phyloP scores from a whole-genome alignment of 73 alveolate species.

The Uronychia setigera region DNA sequence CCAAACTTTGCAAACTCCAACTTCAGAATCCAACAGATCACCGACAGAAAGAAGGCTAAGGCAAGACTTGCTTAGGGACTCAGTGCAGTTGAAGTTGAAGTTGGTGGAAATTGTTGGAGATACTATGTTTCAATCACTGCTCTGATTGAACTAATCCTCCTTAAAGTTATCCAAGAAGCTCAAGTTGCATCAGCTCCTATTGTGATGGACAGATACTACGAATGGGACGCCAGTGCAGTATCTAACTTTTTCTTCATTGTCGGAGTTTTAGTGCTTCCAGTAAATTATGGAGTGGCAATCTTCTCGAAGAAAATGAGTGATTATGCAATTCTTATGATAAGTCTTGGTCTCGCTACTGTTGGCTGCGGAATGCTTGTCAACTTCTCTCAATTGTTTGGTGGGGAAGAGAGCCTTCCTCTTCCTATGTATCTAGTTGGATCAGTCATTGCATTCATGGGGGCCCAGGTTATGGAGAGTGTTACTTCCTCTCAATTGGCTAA shows the following conservation, averaged over 20 bases:
- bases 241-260: neutral
- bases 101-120: neutral
- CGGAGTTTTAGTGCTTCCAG: neutral
- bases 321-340: neutral
- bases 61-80: neutral
- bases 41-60: neutral
- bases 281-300: neutral
- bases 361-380: neutral
- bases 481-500: neutral
- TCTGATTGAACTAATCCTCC: neutral
- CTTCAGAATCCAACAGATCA: neutral
- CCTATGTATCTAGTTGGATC: neutral
- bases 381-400: neutral
- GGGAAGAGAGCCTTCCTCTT: neutral
- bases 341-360: neutral
- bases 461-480: neutral
- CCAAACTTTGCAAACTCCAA: neutral
- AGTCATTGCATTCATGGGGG: neutral
- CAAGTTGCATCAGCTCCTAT: neutral
- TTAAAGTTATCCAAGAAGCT: neutral
- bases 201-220: neutral
- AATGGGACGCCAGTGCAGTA: neutral
- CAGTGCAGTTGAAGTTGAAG: neutral
- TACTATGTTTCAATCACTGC: neutral
- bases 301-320: neutral